These are phyloP conservation scores for Chrysoporthe cubensis DNA, from an alignment of 2,329 filamentous ascomycete genomes.

Conservation along the genomic window DNA sequence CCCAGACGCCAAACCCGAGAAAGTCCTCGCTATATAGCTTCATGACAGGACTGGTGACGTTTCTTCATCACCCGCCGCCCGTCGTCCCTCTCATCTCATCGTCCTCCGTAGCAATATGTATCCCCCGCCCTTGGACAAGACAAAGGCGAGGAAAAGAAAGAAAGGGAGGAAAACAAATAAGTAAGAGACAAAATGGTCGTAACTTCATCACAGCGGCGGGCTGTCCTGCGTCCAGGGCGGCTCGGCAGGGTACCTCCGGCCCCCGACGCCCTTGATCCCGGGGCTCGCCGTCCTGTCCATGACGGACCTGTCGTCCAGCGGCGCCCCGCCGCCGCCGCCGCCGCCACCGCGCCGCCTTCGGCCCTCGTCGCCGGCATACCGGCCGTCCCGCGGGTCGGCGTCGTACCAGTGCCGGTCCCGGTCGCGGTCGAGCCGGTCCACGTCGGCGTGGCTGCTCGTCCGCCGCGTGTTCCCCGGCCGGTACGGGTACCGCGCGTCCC, in stretches of 20 bases:
- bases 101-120: neutral
- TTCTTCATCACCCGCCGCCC: neutral
- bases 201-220: constrained; percentile 10
- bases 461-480: constrained; percentile 48
- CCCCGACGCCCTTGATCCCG: constrained; percentile 41
- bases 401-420: constrained; percentile 37
- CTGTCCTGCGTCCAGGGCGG: constrained; percentile 23
- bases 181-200: neutral
- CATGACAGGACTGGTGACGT: neutral
- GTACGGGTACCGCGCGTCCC: constrained; percentile 37
- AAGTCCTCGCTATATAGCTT: neutral
- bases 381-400: constrained; percentile 40
- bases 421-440: constrained; percentile 47
- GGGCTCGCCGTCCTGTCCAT: constrained; percentile 36
- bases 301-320: constrained; percentile 30
- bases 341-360: constrained; percentile 38
- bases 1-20: neutral
- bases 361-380: constrained; percentile 31
- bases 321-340: constrained; percentile 26
- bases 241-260: constrained; percentile 45
- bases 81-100: constrained; percentile 1
- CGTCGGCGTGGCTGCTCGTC: constrained; percentile 55
- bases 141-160: neutral
- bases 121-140: too few relatives aligned
- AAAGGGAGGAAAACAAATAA: too few relatives aligned